Percentiles rank a stretch among this genome's conserved stretches.
Evolutionary conservation across 768 basidiomycete genomes (phyloP).

Genomic region (Leccinum subtestaceum): DNA sequence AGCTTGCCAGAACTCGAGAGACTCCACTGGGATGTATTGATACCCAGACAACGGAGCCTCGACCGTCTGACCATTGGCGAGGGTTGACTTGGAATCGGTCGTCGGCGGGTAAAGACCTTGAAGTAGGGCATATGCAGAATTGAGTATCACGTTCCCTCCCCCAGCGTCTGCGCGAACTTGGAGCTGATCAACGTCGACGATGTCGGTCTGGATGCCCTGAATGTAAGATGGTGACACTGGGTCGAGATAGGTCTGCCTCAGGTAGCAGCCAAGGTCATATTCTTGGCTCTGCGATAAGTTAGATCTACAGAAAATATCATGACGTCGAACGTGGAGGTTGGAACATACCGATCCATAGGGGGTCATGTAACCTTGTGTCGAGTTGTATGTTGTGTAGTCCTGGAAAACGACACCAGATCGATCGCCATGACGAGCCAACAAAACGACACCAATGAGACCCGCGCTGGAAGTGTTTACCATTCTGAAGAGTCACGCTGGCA

Average conservation of each 20-base stretch:
- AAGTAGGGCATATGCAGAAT: slow-evolving; percentile 77
- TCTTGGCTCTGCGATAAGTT: slow-evolving; percentile 42
- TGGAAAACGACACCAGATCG: slow-evolving; percentile 60
- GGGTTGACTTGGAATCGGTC: slow-evolving; percentile 55
- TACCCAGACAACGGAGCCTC: slow-evolving; percentile 78
- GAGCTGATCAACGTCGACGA: slow-evolving; percentile 67
- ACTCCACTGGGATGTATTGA: slow-evolving; percentile 67
- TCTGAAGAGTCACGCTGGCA: background rate
- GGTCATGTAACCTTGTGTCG: slow-evolving; percentile 61
- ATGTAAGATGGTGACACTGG: slow-evolving; percentile 63
- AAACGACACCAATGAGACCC: slow-evolving; percentile 64
- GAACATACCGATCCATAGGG: slow-evolving; percentile 66
- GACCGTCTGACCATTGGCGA: slow-evolving; percentile 73
- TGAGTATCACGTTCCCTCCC: slow-evolving; percentile 76
- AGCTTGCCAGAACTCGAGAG: slow-evolving; percentile 54
- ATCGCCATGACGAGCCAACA: slow-evolving; percentile 77
- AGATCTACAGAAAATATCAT: background rate
- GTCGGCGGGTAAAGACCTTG: slow-evolving; percentile 85
- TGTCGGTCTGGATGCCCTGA: slow-evolving; percentile 58
- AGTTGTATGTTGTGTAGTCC: slow-evolving; percentile 68
- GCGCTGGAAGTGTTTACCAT: slow-evolving; percentile 28
- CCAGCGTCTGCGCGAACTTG: slow-evolving; percentile 78
- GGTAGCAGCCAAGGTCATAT: slow-evolving; percentile 53
- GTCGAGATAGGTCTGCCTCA: slow-evolving; percentile 65
- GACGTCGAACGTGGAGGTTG: background rate